phyloP scores from a whole-genome alignment of 1,284 basidiomycete genomes.

The Laetiporus sulphureus region DNA sequence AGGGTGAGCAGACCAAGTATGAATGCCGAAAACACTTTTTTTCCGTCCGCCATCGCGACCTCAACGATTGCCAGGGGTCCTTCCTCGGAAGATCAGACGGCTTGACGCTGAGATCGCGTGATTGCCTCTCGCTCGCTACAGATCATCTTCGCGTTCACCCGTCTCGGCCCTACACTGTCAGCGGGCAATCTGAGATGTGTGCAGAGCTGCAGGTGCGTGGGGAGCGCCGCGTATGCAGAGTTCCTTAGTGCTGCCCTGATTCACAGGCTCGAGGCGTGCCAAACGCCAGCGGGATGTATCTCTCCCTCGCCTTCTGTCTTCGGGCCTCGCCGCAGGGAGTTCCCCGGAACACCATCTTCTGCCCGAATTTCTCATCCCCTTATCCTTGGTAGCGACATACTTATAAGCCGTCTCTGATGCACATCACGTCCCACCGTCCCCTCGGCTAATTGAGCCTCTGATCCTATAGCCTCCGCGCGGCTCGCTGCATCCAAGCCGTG shows the following conservation, averaged over 20 bases:
- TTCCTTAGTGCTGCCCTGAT: not conserved
- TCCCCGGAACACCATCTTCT: not conserved
- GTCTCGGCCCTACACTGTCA: too few species aligned
- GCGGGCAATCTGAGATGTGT: not conserved
- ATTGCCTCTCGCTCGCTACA: too few species aligned
- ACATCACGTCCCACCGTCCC: not conserved
- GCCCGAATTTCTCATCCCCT: not conserved
- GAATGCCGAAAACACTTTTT: too few species aligned
- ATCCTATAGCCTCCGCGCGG: not conserved
- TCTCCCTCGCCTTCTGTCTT: not conserved
- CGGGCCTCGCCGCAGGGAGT: not conserved
- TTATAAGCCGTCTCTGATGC: not conserved
- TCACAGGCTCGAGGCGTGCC: not conserved
- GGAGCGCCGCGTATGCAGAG: too few species aligned
- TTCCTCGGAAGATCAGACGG: too few species aligned
- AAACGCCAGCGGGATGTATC: not conserved
- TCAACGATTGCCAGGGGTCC: too few species aligned
- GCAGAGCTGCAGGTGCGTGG: not conserved
- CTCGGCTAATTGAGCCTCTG: not conserved
- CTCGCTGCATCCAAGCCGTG: not conserved
- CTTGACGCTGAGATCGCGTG: too few species aligned
- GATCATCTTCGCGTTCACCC: too few species aligned
- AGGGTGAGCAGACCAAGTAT: too few species aligned
- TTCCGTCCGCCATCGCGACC: too few species aligned
- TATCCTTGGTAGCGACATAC: not conserved